Percentiles rank a stretch among this genome's conserved stretches.
These are phyloP conservation scores for Hortaea werneckii DNA, from an alignment of 2,329 filamentous ascomycete species.

Conservation along the genomic window DNA sequence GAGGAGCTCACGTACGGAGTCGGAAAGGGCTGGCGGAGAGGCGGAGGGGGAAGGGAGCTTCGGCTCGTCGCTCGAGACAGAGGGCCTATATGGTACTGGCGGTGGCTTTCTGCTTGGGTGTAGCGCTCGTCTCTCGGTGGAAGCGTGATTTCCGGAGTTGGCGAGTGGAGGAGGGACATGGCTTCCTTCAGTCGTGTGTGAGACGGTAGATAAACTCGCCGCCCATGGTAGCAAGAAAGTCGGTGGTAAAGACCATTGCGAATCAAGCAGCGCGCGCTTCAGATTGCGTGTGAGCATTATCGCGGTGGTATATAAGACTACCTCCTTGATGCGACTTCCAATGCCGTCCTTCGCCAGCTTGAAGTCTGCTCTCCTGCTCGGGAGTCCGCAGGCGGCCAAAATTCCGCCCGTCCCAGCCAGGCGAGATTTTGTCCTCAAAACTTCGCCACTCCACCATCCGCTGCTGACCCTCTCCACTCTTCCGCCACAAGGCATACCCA, in stretches of 20 bases:
- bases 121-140: not conserved
- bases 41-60: slow-evolving; percentile 1
- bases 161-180: slow-evolving; percentile 32
- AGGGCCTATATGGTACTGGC: not conserved
- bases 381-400: not conserved
- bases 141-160: slow-evolving; percentile 22
- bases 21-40: slow-evolving; percentile 34
- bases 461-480: not conserved
- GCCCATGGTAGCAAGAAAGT: slow-evolving; percentile 44
- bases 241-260: slow-evolving; percentile 42
- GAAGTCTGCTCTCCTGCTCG: not conserved
- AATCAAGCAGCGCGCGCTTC: slow-evolving; percentile 54
- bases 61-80: slow-evolving; percentile 10
- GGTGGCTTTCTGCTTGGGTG: not conserved
- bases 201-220: slow-evolving; percentile 33
- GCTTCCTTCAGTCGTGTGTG: slow-evolving; percentile 21
- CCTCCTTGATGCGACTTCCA: no score
- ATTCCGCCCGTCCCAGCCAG: not conserved
- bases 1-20: slow-evolving; percentile 52
- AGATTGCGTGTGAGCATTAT: slow-evolving; percentile 42
- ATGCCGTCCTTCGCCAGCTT: not conserved
- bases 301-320: no score
- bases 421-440: not conserved
- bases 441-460: not conserved
- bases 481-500: not conserved